phyloP scores from a whole-genome alignment of 768 basidiomycete species.

The Auriscalpium microsporum region DNA sequence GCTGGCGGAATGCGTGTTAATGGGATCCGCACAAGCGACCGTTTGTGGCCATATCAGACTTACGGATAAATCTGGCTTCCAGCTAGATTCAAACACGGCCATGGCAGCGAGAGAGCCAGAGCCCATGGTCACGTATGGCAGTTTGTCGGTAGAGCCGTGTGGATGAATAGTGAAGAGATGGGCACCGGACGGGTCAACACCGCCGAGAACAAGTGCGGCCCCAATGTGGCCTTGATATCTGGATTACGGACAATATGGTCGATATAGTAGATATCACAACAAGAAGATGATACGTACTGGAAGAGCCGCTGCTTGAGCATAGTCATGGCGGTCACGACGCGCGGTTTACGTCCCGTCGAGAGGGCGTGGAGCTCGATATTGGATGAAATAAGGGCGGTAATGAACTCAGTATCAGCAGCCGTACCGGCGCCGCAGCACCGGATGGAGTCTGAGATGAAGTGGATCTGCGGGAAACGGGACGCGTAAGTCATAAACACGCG shows the following conservation, averaged over 20 bases:
- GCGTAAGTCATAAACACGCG: neutral
- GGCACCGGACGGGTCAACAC: conserved; percentile 89
- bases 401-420: conserved; percentile 96
- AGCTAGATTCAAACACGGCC: conserved; percentile 90
- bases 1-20: conserved; percentile 33
- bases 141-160: conserved; percentile 96
- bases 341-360: conserved; percentile 83
- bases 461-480: conserved; percentile 54
- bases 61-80: conserved; percentile 78
- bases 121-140: conserved; percentile 99
- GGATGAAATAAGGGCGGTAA: conserved; percentile 89
- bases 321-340: conserved; percentile 97
- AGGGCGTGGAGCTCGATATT: conserved; percentile 92
- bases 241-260: neutral
- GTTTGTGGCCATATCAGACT: conserved; percentile 15
- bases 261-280: neutral
- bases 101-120: conserved; percentile 94
- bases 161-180: conserved; percentile 95
- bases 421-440: conserved; percentile 98
- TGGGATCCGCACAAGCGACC: neutral
- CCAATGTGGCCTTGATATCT: conserved; percentile 93
- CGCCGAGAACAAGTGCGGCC: conserved; percentile 92
- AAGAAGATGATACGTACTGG: conserved; percentile 37
- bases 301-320: conserved; percentile 97
- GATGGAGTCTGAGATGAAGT: conserved; percentile 92